These are phyloP conservation scores for Solanum paucissectum DNA, from an alignment of 257 asterid genomes.

Conservation along the genomic window DNA sequence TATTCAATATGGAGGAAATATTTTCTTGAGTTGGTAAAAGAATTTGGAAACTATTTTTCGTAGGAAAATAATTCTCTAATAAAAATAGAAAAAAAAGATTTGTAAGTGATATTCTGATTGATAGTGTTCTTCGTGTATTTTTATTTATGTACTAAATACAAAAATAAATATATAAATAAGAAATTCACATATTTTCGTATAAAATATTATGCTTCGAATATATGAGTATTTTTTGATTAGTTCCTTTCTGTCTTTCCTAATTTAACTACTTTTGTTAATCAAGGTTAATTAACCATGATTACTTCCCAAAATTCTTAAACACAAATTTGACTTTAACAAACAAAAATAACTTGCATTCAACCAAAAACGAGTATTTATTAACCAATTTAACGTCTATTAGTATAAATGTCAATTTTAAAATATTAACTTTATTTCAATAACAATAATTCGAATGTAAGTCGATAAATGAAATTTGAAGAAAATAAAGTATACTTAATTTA, in stretches of 20 bases:
- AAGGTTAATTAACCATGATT: neutral
- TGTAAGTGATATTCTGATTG: neutral
- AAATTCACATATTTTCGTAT: too few species aligned
- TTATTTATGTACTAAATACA: too few species aligned
- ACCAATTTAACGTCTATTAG: neutral
- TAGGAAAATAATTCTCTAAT: too few species aligned
- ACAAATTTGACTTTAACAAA: neutral
- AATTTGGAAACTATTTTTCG: too few species aligned
- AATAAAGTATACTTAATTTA: neutral
- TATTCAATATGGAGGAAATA: neutral
- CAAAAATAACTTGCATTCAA: neutral
- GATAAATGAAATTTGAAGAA: neutral
- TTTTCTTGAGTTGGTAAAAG: too few species aligned
- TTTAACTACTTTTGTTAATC: neutral
- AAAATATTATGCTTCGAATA: too few species aligned
- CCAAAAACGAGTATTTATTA: neutral
- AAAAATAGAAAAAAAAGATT: too few species aligned
- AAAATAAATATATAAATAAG: too few species aligned
- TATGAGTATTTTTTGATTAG: neutral
- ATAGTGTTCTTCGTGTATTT: too few species aligned
- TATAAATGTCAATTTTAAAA: neutral
- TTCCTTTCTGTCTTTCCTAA: neutral
- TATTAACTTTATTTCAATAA: neutral
- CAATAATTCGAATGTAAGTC: neutral
- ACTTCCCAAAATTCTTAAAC: neutral